Evolutionary conservation across 768 basidiomycete species (phyloP).

Genomic region (Suillus discolor): DNA sequence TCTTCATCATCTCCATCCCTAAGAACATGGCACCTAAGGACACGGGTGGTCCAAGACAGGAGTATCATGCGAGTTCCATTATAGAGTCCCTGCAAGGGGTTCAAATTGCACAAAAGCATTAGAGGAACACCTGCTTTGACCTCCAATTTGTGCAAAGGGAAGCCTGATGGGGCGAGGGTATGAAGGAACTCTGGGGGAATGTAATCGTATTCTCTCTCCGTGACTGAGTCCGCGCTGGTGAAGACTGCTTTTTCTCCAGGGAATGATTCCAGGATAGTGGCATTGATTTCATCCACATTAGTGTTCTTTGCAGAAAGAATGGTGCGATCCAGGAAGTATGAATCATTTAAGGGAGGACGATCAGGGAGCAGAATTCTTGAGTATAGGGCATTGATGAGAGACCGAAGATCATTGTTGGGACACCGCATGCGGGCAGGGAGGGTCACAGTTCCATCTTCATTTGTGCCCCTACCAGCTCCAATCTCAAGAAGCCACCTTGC

Average conservation of each 20-base stretch:
- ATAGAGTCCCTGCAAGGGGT: slow-evolving; percentile 38
- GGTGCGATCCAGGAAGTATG: slow-evolving; percentile 32
- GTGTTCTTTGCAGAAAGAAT: slow-evolving; percentile 33
- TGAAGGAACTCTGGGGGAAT: slow-evolving; percentile 42
- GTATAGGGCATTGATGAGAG: slow-evolving; percentile 22
- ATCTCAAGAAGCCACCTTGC: slow-evolving; percentile 41
- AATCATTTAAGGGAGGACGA: slow-evolving; percentile 18
- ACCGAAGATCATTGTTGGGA: slow-evolving; percentile 6
- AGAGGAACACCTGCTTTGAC: slow-evolving; percentile 39
- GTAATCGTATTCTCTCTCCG: slow-evolving; percentile 24
- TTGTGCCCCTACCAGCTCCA: slow-evolving; percentile 33
- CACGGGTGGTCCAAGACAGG: slow-evolving; percentile 18
- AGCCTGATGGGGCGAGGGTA: slow-evolving; percentile 36
- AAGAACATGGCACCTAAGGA: slow-evolving; percentile 29
- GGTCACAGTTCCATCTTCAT: slow-evolving; percentile 21
- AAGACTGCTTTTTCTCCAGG: slow-evolving; percentile 23
- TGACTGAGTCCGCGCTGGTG: slow-evolving; percentile 33
- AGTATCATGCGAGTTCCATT: slow-evolving; percentile 37
- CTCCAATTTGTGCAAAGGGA: slow-evolving; percentile 41
- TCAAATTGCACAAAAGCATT: slow-evolving; percentile 48
- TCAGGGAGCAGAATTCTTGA: slow-evolving; percentile 17
- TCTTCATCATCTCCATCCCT: slow-evolving; percentile 21
- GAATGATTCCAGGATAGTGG: slow-evolving; percentile 24
- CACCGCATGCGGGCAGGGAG: slow-evolving; percentile 29
- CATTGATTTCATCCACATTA: slow-evolving; percentile 37